Conservation (phyloP, 495 filamentous ascomycete species). For the Pseudotulostoma volvatum region DNA sequence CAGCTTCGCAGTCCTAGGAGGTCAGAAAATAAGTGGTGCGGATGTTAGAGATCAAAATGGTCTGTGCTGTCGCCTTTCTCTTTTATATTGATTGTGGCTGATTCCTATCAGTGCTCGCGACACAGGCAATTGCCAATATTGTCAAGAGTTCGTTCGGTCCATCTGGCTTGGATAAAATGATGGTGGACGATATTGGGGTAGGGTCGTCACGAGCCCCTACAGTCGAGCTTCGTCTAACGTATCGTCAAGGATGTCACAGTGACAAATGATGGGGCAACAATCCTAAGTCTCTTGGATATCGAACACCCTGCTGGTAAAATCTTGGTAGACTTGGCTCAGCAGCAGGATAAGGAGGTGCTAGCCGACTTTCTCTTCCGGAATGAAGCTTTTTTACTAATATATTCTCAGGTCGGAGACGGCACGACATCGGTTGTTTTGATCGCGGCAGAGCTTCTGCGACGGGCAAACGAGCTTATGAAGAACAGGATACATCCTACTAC, state of each 20-base stretch:
- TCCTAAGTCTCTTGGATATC: conserved; percentile 84
- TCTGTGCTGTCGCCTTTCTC: conserved; percentile 19
- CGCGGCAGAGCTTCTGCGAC: conserved; percentile 82
- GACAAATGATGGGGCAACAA: conserved; percentile 97
- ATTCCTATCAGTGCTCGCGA: conserved; percentile 57
- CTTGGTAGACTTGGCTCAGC: conserved; percentile 88
- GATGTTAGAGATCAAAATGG: conserved; percentile 96
- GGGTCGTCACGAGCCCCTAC: conserved; percentile 12
- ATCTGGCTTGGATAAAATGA: conserved; percentile 98
- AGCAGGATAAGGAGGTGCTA: conserved; percentile 87
- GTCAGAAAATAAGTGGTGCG: conserved; percentile 83
- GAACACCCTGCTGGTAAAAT: conserved; percentile 98
- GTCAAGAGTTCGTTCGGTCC: conserved; percentile 98
- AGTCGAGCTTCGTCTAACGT: conserved; percentile 14
- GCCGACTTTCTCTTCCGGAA: neutral
- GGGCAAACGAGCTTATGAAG: conserved; percentile 96
- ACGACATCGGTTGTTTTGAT: conserved; percentile 97
- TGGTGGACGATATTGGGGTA: conserved; percentile 99
- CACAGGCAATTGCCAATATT: conserved; percentile 93
- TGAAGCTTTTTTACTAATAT: conserved; percentile 8
- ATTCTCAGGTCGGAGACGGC: conserved; percentile 66
- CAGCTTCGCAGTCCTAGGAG: conserved; percentile 70
- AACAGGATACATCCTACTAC: conserved; percentile 99
- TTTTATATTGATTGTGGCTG: too few relatives aligned
- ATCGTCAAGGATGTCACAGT: conserved; percentile 78